Conservation (phyloP, 2,329 filamentous ascomycete species). For the Calonectria pseudoreteaudii region DNA sequence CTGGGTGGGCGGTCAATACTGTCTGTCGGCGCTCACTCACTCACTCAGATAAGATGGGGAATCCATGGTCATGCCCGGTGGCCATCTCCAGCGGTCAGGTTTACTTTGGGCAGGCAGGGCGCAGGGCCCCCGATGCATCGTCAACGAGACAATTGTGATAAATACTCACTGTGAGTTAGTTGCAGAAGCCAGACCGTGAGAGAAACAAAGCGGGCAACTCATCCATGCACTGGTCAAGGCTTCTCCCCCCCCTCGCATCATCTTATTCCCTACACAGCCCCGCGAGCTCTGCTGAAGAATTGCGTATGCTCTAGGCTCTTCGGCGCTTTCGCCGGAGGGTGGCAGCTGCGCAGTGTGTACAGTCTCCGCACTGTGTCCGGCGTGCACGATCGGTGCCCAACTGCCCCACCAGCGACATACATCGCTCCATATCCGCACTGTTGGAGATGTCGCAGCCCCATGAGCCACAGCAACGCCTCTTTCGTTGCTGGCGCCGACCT, state of each 20-base stretch:
- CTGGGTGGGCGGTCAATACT: constrained; percentile 12
- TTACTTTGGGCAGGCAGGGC: neutral
- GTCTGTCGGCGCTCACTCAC: neutral
- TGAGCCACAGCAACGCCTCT: constrained; percentile 22
- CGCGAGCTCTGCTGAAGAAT: constrained; percentile 15
- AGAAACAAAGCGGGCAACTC: neutral
- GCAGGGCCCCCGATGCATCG: neutral
- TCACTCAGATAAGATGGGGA: constrained; percentile 9
- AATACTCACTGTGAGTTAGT: neutral
- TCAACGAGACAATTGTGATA: neutral
- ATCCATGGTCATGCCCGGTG: neutral
- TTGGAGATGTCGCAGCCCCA: neutral
- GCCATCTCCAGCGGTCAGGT: constrained; percentile 6
- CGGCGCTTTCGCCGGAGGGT: neutral
- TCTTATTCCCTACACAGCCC: constrained; percentile 20
- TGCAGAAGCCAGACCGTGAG: neutral
- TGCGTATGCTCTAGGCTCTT: neutral
- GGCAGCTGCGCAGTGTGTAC: constrained; percentile 11
- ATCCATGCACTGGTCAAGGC: neutral
- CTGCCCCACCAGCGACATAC: neutral
- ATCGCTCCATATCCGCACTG: constrained; percentile 20
- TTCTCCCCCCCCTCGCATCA: neutral
- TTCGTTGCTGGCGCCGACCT: neutral
- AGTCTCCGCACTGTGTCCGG: constrained; percentile 12
- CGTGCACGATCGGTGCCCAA: constrained; percentile 13